Percentiles rank a stretch among this genome's conserved stretches.
These are phyloP conservation scores for Phytophthora sp. DNA, from an alignment of 352 stramenopile species.

Conservation along the genomic window DNA sequence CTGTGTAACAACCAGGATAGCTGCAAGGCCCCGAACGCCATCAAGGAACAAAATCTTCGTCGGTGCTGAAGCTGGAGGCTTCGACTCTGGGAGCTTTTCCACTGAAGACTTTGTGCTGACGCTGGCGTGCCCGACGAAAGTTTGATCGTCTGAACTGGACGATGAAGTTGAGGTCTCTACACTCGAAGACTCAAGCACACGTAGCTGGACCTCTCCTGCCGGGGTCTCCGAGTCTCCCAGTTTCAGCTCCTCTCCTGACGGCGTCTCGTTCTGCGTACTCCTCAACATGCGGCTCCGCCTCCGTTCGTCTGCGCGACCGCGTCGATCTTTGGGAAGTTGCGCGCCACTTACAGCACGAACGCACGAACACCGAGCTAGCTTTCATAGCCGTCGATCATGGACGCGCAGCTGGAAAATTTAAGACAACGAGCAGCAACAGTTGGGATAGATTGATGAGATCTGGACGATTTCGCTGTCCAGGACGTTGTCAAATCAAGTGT, in stretches of 20 bases:
- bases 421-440: background rate
- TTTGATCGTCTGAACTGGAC: slow-evolving; percentile 19
- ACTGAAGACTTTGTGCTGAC: slow-evolving; percentile 8
- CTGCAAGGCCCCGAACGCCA: slow-evolving; percentile 46
- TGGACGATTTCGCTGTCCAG: too few relatives aligned
- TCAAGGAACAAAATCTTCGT: slow-evolving; percentile 43
- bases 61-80: slow-evolving; percentile 1
- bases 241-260: slow-evolving; percentile 10
- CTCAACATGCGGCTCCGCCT: slow-evolving; percentile 9
- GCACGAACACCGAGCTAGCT: too few relatives aligned
- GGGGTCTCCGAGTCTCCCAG: slow-evolving; percentile 14
- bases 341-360: background rate
- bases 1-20: slow-evolving; percentile 37
- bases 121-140: slow-evolving; percentile 8
- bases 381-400: slow-evolving; percentile 1
- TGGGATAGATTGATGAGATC: background rate
- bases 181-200: slow-evolving; percentile 9
- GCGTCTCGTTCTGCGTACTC: slow-evolving; percentile 17
- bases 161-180: slow-evolving; percentile 14
- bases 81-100: slow-evolving; percentile 4
- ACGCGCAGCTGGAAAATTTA: slow-evolving; percentile 6
- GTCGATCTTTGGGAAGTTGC: slow-evolving; percentile 4
- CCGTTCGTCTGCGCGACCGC: background rate
- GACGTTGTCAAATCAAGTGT: too few relatives aligned
- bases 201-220: slow-evolving; percentile 13